Base-by-base conservation (phyloP, 768 basidiomycete genomes). In the Amanita brunnescens region DNA sequence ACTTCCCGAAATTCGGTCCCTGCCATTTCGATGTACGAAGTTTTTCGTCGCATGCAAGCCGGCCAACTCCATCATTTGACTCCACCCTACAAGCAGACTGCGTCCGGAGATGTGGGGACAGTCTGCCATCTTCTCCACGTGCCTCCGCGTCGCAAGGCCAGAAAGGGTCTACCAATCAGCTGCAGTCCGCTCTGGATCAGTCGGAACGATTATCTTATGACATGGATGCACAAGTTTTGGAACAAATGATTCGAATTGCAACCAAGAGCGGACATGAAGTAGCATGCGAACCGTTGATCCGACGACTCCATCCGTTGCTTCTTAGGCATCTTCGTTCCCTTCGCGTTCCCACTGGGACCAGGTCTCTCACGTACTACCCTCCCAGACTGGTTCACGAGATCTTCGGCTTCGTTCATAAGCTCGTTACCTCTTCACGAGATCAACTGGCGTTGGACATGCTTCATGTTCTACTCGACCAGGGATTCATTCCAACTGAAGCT, bases 401-500 rank as follows among this genome's bases (percentile, higher is more conserved):
- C 6, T 83, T 78, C 55, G 55, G 56, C 29, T 60, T 78, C 38
- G 55, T 76, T n/a, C 64, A 72, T 43, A 69, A 67, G 47, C 67
- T 81, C 38, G 61, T 78, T 1, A 48, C 56, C 13, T 49, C 67
- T 40, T 63, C 65, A 3, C 62, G 67, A 35, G 54, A 71, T 47
- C 54, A 60, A 10, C 55, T 62, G 29, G 74, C 78, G 3, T 62
- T 81, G 30, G 58, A 69, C 2, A 52, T 85, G 14, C 76, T 85
- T 55, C 72, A 74, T 37, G 53, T 63, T 13, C 72, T 87, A 32
- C 68, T 77, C 16, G 59, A 75, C 13, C 62, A 57, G 13, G 66
- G 68, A 3, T 67, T 69, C 50, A 64, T 86, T 45, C 76, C 81
- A 13, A 50, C 68, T 1, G 71, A 75, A 49, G 73, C 77, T 2